Conservation (phyloP, 148 eudicot genomes). For the Fagopyrum homotropicum region DNA sequence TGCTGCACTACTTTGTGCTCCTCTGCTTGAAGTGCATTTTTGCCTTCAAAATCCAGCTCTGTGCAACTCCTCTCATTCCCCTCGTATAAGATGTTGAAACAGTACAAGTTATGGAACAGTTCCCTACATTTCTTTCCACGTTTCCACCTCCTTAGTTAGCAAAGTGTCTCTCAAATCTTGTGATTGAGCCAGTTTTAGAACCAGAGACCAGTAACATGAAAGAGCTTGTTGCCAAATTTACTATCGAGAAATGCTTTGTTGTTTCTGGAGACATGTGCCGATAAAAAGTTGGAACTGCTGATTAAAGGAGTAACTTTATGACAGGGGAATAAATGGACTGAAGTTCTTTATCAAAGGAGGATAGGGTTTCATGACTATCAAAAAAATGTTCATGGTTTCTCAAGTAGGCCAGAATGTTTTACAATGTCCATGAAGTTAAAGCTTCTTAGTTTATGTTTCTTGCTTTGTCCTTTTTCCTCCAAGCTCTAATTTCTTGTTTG, state of each 20-base stretch:
- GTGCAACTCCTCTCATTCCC: background rate
- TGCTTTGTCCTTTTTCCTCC: background rate
- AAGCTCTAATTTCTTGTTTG: background rate
- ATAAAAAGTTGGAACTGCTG: background rate
- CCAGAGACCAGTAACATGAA: background rate
- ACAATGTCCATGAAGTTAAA: background rate
- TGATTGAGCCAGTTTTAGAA: background rate
- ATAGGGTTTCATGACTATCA: background rate
- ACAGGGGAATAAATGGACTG: background rate
- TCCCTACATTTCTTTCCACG: background rate
- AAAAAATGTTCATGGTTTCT: too few species aligned
- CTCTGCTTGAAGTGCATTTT: background rate
- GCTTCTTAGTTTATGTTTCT: background rate
- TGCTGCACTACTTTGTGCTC: background rate
- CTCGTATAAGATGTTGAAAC: background rate
- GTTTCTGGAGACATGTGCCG: background rate
- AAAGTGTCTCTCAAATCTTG: background rate
- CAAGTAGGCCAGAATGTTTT: too few species aligned
- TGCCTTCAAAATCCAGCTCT: background rate
- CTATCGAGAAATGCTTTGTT: background rate
- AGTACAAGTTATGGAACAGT: background rate
- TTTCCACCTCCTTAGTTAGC: background rate
- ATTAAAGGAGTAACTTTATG: background rate
- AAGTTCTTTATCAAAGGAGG: background rate
- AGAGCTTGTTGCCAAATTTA: background rate